These are phyloP conservation scores for Botrytis galanthina DNA, from an alignment of 2,329 filamentous ascomycete genomes.

Conservation along the genomic window DNA sequence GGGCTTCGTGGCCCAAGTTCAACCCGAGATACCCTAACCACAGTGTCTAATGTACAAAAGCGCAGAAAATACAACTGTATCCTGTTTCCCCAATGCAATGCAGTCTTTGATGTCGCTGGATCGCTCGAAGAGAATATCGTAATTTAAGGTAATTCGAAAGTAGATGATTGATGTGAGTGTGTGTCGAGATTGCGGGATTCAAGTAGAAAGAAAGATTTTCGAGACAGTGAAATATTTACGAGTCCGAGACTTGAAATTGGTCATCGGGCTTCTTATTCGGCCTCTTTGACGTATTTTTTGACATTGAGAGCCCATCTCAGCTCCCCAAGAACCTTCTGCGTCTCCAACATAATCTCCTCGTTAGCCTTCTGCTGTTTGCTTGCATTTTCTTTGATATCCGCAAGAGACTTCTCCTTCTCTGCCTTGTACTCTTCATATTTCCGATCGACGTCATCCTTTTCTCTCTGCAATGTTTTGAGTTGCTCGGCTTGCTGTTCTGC, in stretches of 20 bases:
- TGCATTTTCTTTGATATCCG: constrained; percentile 57
- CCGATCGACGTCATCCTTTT: constrained; percentile 60
- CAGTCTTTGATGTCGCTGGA: constrained; percentile 14
- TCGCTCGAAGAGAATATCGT: background rate
- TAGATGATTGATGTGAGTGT: background rate
- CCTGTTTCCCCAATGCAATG: constrained; percentile 21
- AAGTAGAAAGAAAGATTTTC: background rate
- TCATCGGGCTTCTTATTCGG: constrained; percentile 43
- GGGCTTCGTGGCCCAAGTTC: constrained; percentile 5
- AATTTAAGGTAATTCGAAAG: background rate
- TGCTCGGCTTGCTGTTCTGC: constrained; percentile 73
- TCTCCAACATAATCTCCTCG: constrained; percentile 55
- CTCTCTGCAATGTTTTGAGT: constrained; percentile 56
- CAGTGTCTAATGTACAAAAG: constrained; percentile 19
- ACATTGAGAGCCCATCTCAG: constrained; percentile 71
- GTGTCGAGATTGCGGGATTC: background rate
- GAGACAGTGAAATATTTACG: background rate
- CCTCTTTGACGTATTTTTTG: constrained; percentile 58
- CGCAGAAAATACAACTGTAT: constrained; percentile 20
- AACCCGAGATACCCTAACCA: constrained; percentile 18
- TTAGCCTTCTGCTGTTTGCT: constrained; percentile 60
- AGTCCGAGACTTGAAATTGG: background rate
- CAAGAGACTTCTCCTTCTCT: constrained; percentile 60
- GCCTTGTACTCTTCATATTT: constrained; percentile 64
- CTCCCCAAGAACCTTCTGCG: constrained; percentile 61